Percentiles rank a stretch among this genome's conserved stretches.
These are phyloP conservation scores for Trypanosoma scelopori DNA, from an alignment of 208 protist species.

Conservation along the genomic window DNA sequence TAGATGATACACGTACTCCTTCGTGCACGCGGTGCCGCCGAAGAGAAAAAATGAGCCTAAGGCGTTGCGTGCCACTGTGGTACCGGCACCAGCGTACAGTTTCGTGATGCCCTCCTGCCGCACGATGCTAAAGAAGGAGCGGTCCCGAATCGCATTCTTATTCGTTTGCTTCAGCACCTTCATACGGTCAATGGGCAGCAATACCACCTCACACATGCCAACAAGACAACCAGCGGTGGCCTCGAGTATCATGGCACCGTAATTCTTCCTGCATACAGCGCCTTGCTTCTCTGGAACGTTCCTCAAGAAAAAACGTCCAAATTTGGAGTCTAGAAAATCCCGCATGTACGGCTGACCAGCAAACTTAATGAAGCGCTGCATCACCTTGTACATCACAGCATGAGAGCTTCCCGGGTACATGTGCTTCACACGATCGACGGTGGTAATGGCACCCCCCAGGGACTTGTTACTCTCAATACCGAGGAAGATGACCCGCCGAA, in stretches of 20 bases:
- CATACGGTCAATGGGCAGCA: slow-evolving; percentile 83
- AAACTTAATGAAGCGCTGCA: slow-evolving; percentile 80
- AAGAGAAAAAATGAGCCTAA: slow-evolving; percentile 71
- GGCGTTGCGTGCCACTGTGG: slow-evolving; percentile 64
- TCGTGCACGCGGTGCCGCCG: slow-evolving; percentile 66
- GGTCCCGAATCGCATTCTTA: slow-evolving; percentile 36
- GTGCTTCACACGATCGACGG: slow-evolving; percentile 42
- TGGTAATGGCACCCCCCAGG: slow-evolving; percentile 26
- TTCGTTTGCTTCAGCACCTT: slow-evolving; percentile 82
- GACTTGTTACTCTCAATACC: slow-evolving; percentile 34
- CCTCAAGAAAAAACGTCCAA: slow-evolving; percentile 34
- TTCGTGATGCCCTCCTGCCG: slow-evolving; percentile 37
- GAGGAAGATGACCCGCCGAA: slow-evolving; percentile 49
- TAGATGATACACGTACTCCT: slow-evolving; percentile 64
- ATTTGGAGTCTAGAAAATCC: slow-evolving; percentile 52
- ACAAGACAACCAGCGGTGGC: slow-evolving; percentile 54
- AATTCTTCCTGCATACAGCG: slow-evolving; percentile 17
- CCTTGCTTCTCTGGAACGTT: slow-evolving; percentile 5
- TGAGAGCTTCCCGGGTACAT: slow-evolving; percentile 77
- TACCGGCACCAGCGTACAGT: slow-evolving; percentile 56
- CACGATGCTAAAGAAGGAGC: slow-evolving; percentile 37
- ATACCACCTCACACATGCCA: slow-evolving; percentile 54
- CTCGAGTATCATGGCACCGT: slow-evolving; percentile 52
- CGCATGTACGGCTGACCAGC: slow-evolving; percentile 73
- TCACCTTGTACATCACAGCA: slow-evolving; percentile 76